These are phyloP conservation scores for Leccinum pachyderme DNA, from an alignment of 1,284 basidiomycete genomes.

Conservation along the genomic window DNA sequence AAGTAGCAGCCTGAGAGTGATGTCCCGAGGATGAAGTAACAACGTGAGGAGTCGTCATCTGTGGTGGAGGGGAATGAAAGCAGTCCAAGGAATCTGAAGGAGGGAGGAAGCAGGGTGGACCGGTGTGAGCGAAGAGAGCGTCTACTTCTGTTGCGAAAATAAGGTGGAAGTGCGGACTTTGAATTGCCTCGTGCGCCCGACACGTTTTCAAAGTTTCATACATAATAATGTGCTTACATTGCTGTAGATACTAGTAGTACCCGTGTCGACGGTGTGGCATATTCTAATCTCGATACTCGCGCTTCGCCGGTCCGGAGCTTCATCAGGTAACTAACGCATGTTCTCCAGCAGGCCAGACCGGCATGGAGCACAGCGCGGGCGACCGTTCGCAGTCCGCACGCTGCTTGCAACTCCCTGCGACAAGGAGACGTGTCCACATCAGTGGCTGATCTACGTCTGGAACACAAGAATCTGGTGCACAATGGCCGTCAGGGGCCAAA, in stretches of 20 bases:
- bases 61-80: slow-evolving; percentile 18
- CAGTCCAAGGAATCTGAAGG: slow-evolving; percentile 32
- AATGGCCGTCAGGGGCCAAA: slow-evolving; percentile 30
- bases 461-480: slow-evolving; percentile 35
- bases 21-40: slow-evolving; percentile 69
- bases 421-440: background rate
- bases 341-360: slow-evolving; percentile 12
- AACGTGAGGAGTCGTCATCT: slow-evolving; percentile 75
- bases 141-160: slow-evolving; percentile 25
- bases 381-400: slow-evolving; percentile 7
- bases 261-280: no score
- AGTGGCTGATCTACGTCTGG: slow-evolving; percentile 5
- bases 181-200: slow-evolving; percentile 25
- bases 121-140: slow-evolving; percentile 23
- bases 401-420: background rate
- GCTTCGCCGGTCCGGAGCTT: background rate
- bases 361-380: background rate
- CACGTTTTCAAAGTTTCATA: slow-evolving; percentile 26
- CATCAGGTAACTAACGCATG: slow-evolving; percentile 15
- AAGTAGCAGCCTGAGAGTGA: slow-evolving; percentile 55
- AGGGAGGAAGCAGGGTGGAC: slow-evolving; percentile 24
- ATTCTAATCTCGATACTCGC: background rate
- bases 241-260: no score
- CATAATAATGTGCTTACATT: background rate
- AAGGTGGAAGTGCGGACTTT: slow-evolving; percentile 37